Percentiles rank a stretch among this genome's conserved stretches.
Conservation (phyloP, 306 rosid species). For the Corylus avellana region DNA sequence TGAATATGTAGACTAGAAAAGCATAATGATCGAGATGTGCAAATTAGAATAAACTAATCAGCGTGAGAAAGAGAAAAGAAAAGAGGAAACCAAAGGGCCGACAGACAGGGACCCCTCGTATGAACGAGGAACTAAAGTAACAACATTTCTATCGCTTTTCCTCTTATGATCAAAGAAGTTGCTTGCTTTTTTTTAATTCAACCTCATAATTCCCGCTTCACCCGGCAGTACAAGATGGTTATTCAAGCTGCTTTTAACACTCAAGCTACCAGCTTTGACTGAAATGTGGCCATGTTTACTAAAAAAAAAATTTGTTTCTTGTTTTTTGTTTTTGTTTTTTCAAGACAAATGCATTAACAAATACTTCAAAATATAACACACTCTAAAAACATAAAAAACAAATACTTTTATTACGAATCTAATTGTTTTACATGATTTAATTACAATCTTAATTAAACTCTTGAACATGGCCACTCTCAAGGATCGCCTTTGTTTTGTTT, state of each 20-base stretch:
- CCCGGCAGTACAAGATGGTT: slow-evolving; percentile 10
- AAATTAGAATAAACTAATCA: neutral
- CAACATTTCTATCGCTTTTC: slow-evolving; percentile 15
- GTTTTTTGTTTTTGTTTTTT: too few species aligned
- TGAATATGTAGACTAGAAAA: slow-evolving; percentile 17
- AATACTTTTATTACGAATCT: too few species aligned
- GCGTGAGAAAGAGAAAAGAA: neutral
- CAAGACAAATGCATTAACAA: too few species aligned
- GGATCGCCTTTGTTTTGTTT: too few species aligned
- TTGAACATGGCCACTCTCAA: too few species aligned
- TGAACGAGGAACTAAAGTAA: slow-evolving; percentile 27
- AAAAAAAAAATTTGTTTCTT: too few species aligned
- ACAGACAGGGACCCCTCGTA: slow-evolving; percentile 37
- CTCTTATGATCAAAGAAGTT: slow-evolving; percentile 10
- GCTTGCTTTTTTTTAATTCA: slow-evolving; percentile 20
- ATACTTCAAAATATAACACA: too few species aligned
- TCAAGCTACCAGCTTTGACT: neutral
- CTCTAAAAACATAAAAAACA: too few species aligned
- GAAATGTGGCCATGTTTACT: neutral
- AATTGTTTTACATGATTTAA: too few species aligned
- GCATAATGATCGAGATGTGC: neutral
- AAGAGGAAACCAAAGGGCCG: slow-evolving; percentile 26
- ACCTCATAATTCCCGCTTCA: slow-evolving; percentile 28
- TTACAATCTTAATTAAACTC: too few species aligned
- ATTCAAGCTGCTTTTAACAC: neutral